Base-by-base conservation (phyloP, 2,329 filamentous ascomycete species). In the Parascedosporium putredinis region DNA sequence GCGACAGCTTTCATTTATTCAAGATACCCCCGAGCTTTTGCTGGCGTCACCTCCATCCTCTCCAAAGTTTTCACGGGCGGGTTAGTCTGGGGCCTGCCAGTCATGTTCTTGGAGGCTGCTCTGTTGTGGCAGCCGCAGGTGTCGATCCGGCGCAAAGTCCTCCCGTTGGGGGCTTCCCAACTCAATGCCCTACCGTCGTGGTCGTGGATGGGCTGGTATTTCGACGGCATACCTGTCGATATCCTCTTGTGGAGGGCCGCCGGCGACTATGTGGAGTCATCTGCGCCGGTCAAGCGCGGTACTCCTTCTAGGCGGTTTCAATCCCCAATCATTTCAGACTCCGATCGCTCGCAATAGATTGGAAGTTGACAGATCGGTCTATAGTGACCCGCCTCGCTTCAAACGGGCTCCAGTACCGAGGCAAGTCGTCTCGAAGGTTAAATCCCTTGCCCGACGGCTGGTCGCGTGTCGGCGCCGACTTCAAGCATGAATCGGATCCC, bases 121-220 rank as follows among this genome's bases (percentile, higher is more conserved):
- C 62, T 72, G 20, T 62, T 72, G 23, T 72, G 70, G 70, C 63
- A 68, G 14, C 69, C 69, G 12, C 62, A 67, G 43, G 67, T 69
- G 14, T 68, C 67, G 2, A 66, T 72, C 24, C 62, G 68, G 23
- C 60, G 69, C 16, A 50, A 52, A 24, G 42, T 50, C 5, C 49
- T 55, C 31, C 43, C 43, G 2, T n/a, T 47, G 6, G 43, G 33
- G 7, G 38, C 43, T n/a, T 38, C 49, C 5, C 24, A 38, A 6
- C 46, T 45, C 12, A 48, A 52, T n/a, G 48, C 52, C 4, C 58
- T 72, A 5, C 69, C 69, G 0, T 69, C 67, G 3, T 72, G 69
- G 69, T 69, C 68, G 25, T 72, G 69, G 69, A 67, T 72, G 64
- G 69, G 69, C 20, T 72, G 69, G 69, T 70, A 67, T 64, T 70